phyloP scores from a whole-genome alignment of 768 basidiomycete species.

The Atractiella rhizophila region DNA sequence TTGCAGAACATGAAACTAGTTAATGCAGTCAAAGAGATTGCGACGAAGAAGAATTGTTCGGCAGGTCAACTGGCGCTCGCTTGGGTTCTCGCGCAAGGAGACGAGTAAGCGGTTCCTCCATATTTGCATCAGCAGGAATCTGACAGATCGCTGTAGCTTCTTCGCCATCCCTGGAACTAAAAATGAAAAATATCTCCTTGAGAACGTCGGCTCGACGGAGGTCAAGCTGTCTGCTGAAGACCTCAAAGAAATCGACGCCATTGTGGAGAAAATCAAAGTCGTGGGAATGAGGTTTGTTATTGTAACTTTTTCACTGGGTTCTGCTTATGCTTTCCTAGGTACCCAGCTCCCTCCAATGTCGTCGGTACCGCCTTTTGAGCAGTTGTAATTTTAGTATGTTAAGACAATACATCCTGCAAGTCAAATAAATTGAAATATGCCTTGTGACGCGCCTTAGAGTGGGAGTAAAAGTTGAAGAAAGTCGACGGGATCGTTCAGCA shows the following conservation, averaged over 20 bases:
- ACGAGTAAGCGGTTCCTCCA: too few species aligned
- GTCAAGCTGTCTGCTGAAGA: not conserved
- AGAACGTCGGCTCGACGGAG: not conserved
- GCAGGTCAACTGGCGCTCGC: conserved; percentile 19
- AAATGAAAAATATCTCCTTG: not conserved
- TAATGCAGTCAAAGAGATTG: conserved; percentile 15
- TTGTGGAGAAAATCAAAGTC: not conserved
- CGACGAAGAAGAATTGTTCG: conserved; percentile 16
- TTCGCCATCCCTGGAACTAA: not conserved
- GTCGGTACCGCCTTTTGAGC: too few species aligned
- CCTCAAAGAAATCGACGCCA: not conserved
- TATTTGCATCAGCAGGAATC: not conserved
- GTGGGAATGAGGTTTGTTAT: too few species aligned
- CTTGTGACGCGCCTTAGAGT: too few species aligned
- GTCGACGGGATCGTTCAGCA: too few species aligned
- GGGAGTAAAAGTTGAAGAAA: too few species aligned
- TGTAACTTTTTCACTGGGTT: too few species aligned
- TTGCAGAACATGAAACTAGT: conserved; percentile 18
- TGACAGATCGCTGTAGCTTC: not conserved
- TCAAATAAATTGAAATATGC: too few species aligned
- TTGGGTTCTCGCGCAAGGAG: conserved; percentile 18
- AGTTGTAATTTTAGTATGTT: too few species aligned
- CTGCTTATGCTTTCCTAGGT: too few species aligned
- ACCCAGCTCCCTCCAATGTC: too few species aligned
- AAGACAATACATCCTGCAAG: too few species aligned